Evolutionary conservation across 2,329 filamentous ascomycete genomes (phyloP).

Genomic region (Aspergillus sp.): DNA sequence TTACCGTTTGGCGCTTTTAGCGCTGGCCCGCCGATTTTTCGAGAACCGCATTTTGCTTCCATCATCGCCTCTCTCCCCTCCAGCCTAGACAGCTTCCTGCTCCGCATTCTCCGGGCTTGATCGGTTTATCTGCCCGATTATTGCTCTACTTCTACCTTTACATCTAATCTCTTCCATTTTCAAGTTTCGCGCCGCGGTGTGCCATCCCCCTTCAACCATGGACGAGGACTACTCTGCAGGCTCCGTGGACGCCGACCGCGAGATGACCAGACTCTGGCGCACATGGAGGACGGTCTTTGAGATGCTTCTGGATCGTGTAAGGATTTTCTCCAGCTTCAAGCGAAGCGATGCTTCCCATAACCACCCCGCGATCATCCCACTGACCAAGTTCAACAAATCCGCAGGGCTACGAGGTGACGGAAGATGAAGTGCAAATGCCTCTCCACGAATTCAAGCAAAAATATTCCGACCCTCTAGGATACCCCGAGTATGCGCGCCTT

Average conservation of each 20-base stretch:
- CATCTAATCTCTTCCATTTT: constrained; percentile 10
- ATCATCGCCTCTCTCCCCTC: constrained; percentile 11
- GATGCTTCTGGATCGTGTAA: constrained; percentile 88
- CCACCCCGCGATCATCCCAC: background rate
- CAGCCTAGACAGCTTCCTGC: constrained; percentile 13
- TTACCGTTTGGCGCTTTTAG: constrained; percentile 30
- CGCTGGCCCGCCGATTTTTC: constrained; percentile 34
- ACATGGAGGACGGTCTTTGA: constrained; percentile 91
- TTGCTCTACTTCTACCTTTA: constrained; percentile 13
- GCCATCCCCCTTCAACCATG: constrained; percentile 29
- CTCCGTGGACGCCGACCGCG: constrained; percentile 42
- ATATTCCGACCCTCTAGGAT: constrained; percentile 72
- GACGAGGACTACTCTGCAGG: constrained; percentile 41
- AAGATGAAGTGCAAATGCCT: constrained; percentile 83
- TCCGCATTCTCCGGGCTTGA: constrained; percentile 1
- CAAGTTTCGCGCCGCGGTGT: constrained; percentile 11
- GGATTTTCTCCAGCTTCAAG: constrained; percentile 31
- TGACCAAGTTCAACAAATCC: background rate
- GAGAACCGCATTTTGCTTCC: constrained; percentile 19
- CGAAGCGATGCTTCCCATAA: background rate
- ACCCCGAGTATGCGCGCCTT: constrained; percentile 65
- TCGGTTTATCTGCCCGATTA: constrained; percentile 25
- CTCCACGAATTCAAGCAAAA: constrained; percentile 76
- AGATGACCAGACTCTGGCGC: constrained; percentile 76
- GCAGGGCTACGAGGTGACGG: constrained; percentile 89